Base-by-base conservation (phyloP, 139 green algal genomes). In the Tetradesmus lagerheimii region DNA sequence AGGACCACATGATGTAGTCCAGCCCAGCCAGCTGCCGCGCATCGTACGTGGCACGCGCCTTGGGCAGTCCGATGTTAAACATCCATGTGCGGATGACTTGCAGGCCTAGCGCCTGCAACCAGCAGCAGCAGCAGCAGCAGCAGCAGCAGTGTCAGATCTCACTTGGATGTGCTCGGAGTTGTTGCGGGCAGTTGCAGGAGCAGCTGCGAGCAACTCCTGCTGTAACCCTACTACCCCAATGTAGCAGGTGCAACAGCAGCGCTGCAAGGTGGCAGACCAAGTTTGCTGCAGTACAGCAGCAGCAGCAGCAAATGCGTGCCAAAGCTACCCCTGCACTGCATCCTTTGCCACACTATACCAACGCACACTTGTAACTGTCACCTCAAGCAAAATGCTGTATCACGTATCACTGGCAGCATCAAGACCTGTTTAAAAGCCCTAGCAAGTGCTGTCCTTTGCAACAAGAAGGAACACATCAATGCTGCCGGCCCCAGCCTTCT, bases 1-100 rank as follows among this genome's bases (percentile, higher is more conserved):
- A 92, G 23, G 91, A 57, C 41, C 89, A 91, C 20, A 96, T 75
- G 4, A 92, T 76, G 18, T 91, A 92, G 81, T 96, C 93, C n/a
- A 96, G 67, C 1, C 90, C 91, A 45, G 91, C 79, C 31, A 96
- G 78, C 78, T 91, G 87, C 12, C 91, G 39, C 50, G 95, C 90
- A 62, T 95, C 92, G 89, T 95, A 95, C 20, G 45, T 75, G 27
- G 86, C 92, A 5, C 41, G 67, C 5, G 18, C 27, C 4, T 66
- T 50, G 1, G 89, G 85, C 39, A 93, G 71, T 0, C 43, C 79
- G 14, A 35, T 16, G 50, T 93, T 93, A 85, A 92, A 93, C 12
- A 84, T 88, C 91, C 91, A 93, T 45, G 53, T 90, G 85, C 91
- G 91, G 3, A 90, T 79, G 31, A 92, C 89, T 1, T 75, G 43